Evolutionary conservation across 2,329 filamentous ascomycete genomes (phyloP), one percentile per base, ranked within the genome.

Genomic region (Cladosporium sp.): DNA sequence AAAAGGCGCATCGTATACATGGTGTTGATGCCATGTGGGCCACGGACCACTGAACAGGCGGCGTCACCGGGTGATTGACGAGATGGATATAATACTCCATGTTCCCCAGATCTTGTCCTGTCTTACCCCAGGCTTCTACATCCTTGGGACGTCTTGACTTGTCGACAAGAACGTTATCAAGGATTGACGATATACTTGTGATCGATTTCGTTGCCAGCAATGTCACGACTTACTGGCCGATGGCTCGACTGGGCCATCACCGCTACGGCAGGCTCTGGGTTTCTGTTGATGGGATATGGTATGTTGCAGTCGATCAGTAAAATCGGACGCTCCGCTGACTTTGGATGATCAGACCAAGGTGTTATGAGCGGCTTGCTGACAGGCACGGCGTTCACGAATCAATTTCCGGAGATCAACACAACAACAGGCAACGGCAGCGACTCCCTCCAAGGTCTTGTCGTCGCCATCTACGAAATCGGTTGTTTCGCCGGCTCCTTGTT

Each of bases 401-500:
- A 42, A 9, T 50, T 50, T 12, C 47, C 47, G 1, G 47, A 50
- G 30, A 52, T 51, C 11, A 43, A 48, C 16, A 48, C 45, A 6
- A 48, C 50, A 11, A 50, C 47, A 2, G 40, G 38, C 20, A 50
- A 50, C 20, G 47, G 47, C 20, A 42, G 45, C 15, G 33, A 41
- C 15, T 43, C 50, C 2, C 43, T 50, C 9, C 48, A 41, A 29
- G 47, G 16, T 40, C 54, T 53, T 41, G 55, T 27, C 32, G 54
- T 47, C 11, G 45, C 48, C 22, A 52, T 56, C 16, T 52, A 53
- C 39, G 51, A 51, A 19, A 53, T 64, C 8, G 59, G 62, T 18
- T 64, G 61, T 27, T 57, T 61, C 39, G 27, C 50, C 15, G 61
- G 62, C 13, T 58, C 60, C 7, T 51, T 64, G 2, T 30, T 59